Conservation (phyloP, 306 rosid species). For the Amphicarpaea edgeworthii region DNA sequence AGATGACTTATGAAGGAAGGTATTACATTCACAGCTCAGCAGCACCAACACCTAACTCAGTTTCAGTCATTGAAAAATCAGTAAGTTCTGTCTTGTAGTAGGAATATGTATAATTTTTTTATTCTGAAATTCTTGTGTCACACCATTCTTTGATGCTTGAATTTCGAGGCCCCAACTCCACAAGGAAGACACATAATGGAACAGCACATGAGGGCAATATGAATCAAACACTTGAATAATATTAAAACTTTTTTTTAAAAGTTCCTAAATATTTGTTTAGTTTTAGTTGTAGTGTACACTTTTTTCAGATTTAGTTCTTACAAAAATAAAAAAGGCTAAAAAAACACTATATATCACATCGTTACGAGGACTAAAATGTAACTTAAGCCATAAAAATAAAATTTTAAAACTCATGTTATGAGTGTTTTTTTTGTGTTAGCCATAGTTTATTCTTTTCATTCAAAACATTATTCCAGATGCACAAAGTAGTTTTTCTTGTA, state of each 20-base stretch:
- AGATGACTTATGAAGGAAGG: constrained; percentile 36
- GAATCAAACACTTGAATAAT: constrained; percentile 26
- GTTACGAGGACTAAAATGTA: no score
- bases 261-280: not conserved
- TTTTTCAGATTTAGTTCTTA: not conserved
- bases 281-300: not conserved
- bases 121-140: constrained; percentile 1
- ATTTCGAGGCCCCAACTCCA: constrained; percentile 30
- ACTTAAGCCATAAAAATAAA: no score
- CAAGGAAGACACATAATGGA: constrained; percentile 31
- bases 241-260: not conserved
- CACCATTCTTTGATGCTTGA: constrained; percentile 16
- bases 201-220: constrained; percentile 38
- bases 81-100: constrained; percentile 31
- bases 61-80: constrained; percentile 17
- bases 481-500: not conserved
- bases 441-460: not conserved
- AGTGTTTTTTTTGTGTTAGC: not conserved
- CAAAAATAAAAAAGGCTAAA: not conserved
- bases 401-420: no score
- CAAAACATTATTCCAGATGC: not conserved
- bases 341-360: no score
- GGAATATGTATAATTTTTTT: constrained; percentile 2
- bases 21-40: constrained; percentile 53
- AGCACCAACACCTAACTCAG: constrained; percentile 47